phyloP scores from a whole-genome alignment of 805 yeast genomes.

The Saccharomycopsis sp. region DNA sequence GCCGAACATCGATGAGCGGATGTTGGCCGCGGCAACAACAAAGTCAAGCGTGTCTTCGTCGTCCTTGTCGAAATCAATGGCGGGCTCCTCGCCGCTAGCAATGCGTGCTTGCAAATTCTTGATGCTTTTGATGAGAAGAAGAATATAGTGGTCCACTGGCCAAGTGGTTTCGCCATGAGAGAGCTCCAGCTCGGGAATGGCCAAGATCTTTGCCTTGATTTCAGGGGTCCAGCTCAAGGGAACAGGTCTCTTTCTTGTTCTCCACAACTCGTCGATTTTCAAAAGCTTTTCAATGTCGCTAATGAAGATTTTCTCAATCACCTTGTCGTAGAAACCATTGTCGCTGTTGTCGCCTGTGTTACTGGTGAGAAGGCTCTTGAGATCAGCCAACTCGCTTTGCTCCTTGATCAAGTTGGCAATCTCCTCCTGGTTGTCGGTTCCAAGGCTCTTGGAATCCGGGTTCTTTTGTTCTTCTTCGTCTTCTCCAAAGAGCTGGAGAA shows the following conservation, averaged over 20 bases:
- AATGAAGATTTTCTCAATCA: constrained; percentile 53
- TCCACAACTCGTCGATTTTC: constrained; percentile 70
- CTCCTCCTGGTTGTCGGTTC: constrained; percentile 57
- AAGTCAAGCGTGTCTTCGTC: constrained; percentile 86
- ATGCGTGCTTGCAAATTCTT: constrained; percentile 13
- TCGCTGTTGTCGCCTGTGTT: no score
- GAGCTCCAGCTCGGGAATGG: constrained; percentile 17
- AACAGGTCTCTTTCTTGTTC: constrained; percentile 54
- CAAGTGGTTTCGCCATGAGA: constrained; percentile 37
- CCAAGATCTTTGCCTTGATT: constrained; percentile 21
- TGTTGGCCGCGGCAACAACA: constrained; percentile 77
- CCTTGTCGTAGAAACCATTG: constrained; percentile 28
- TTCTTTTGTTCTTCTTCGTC: constrained; percentile 29
- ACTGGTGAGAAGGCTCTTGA: constrained; percentile 34
- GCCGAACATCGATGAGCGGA: constrained; percentile 60
- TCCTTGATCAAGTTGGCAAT: constrained; percentile 57
- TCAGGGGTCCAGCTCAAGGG: constrained; percentile 39
- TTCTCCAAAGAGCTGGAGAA: constrained; percentile 68
- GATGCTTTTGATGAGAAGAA: constrained; percentile 13
- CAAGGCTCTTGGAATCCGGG: constrained; percentile 34
- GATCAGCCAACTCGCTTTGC: constrained; percentile 50
- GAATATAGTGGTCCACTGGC: constrained; percentile 33
- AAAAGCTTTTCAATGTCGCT: constrained; percentile 74
- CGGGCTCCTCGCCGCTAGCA: neutral
- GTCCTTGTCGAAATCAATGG: constrained; percentile 79